Evolutionary conservation across 2,329 filamentous ascomycete genomes (phyloP).

Genomic region (Didymella sp.): DNA sequence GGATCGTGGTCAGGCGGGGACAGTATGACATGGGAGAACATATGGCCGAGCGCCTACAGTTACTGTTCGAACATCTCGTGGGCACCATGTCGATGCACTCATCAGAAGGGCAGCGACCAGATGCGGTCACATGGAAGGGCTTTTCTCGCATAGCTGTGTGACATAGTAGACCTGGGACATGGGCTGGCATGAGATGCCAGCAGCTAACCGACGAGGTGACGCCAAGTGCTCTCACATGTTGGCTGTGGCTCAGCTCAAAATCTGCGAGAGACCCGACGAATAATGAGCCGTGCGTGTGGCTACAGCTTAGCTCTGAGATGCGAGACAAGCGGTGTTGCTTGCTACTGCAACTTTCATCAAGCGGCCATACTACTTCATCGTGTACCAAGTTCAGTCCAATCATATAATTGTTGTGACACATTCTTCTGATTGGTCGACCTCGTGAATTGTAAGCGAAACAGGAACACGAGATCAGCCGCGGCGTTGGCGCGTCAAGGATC

Average conservation of each 20-base stretch:
- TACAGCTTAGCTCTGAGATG: background rate
- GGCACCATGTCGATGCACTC: background rate
- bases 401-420: background rate
- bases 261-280: background rate
- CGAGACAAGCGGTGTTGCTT: too few relatives aligned
- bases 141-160: background rate
- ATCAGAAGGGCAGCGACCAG: background rate
- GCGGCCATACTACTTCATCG: background rate
- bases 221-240: background rate
- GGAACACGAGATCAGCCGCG: constrained; percentile 21
- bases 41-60: background rate
- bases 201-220: background rate
- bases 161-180: background rate
- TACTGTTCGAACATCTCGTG: background rate
- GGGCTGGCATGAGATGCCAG: background rate
- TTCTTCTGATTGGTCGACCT: constrained; percentile 23
- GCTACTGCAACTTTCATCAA: background rate
- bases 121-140: background rate
- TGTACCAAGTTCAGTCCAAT: background rate
- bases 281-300: background rate
- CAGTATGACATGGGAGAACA: background rate
- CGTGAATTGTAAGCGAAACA: constrained; percentile 14
- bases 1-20: background rate
- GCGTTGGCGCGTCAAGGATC: constrained; percentile 5
- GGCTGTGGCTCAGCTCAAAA: background rate